Conservation (phyloP, 2,329 filamentous ascomycete species). For the Pseudopithomyces chartarum region DNA sequence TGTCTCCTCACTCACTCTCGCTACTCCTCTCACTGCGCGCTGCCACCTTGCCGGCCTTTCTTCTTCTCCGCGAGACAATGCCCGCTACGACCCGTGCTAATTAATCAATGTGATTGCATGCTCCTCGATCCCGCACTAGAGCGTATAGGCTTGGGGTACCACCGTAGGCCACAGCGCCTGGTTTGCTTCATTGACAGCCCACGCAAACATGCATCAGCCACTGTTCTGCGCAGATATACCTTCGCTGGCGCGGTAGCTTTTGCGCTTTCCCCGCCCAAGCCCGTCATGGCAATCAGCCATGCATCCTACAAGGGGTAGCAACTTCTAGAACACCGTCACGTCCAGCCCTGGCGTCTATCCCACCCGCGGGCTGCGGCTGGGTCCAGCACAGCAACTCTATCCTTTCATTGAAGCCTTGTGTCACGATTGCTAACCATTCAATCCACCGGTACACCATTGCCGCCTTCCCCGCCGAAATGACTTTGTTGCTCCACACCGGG, state of each 20-base stretch:
- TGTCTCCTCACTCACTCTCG: neutral
- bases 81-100: no score
- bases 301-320: constrained; percentile 4
- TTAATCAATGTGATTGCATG: no score
- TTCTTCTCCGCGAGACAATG: no score
- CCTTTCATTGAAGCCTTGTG: neutral
- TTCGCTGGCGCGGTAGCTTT: constrained; percentile 4
- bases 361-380: neutral
- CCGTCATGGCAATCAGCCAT: neutral
- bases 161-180: neutral
- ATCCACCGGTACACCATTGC: neutral
- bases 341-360: constrained; percentile 1
- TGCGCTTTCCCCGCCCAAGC: neutral
- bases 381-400: constrained; percentile 4
- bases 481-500: neutral
- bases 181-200: constrained; percentile 9
- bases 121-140: no score
- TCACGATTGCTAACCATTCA: neutral
- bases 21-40: neutral
- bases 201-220: constrained; percentile 6
- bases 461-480: constrained; percentile 6
- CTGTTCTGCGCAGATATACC: neutral
- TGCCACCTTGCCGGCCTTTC: neutral
- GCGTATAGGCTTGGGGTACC: neutral
- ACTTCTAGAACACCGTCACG: constrained; percentile 3